Percentiles rank a stretch among this genome's conserved stretches.
Conservation (phyloP, 441 rosid genomes). For the Populus trichocarpa region DNA sequence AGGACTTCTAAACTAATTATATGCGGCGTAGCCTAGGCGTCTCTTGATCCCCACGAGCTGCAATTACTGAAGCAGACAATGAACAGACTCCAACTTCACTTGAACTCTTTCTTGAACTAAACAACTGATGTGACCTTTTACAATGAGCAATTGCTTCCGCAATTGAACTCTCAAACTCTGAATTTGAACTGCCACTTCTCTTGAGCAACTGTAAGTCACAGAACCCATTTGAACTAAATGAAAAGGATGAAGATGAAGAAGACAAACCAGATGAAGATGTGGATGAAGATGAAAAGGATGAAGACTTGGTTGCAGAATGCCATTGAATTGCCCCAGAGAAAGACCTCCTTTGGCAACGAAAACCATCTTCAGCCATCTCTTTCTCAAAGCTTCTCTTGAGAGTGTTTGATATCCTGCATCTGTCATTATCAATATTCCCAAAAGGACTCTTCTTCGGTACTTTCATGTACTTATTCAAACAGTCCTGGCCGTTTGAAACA, state of each 20-base stretch:
- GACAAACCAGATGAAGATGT: conserved; percentile 33
- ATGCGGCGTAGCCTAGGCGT: conserved; percentile 28
- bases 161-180: conserved; percentile 65
- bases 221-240: conserved; percentile 51
- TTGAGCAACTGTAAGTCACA: conserved; percentile 49
- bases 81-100: conserved; percentile 40
- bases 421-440: conserved; percentile 22
- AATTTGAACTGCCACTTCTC: conserved; percentile 60
- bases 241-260: conserved; percentile 51
- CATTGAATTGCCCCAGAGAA: conserved; percentile 72
- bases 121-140: conserved; percentile 55
- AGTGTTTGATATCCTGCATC: conserved; percentile 21
- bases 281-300: conserved; percentile 32
- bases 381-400: conserved; percentile 30
- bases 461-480: conserved; percentile 27
- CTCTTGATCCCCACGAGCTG: conserved; percentile 39
- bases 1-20: not conserved
- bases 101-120: conserved; percentile 35
- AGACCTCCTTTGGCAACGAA: conserved; percentile 53
- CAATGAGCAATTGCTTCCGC: conserved; percentile 95
- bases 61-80: conserved; percentile 35
- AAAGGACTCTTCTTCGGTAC: conserved; percentile 34
- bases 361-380: conserved; percentile 32
- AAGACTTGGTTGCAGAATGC: conserved; percentile 44
- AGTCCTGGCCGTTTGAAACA: conserved; percentile 16